Base-by-base conservation (phyloP, 257 asterid genomes). In the Linaria vulgaris region DNA sequence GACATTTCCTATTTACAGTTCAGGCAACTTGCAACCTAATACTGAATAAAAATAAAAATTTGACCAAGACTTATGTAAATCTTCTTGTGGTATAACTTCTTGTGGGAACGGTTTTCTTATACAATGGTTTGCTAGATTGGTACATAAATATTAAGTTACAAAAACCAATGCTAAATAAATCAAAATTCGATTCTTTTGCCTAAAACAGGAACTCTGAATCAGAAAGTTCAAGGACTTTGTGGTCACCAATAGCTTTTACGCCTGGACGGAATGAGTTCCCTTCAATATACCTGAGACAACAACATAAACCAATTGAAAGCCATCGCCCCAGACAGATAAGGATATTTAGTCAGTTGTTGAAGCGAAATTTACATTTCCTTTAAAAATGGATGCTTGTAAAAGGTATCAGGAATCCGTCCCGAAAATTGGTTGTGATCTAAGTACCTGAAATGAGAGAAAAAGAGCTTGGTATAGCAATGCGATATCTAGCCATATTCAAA, bases 401-500 rank as follows among this genome's bases (percentile, higher is more conserved):
- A 90, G 75, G 92, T 88, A 71, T 94, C 97, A 10, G 99, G 97
- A 24, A 90, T 90, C 68, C 96, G 81, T 47, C 97, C 99, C 2
- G 97, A 69, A 76, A 94, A 90, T 52, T 90, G 95, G 79, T 94
- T 94, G 79, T 94, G 97, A 74, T 90, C 99, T 81, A 94, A 76
- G 85, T 94, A 94, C 87, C 99, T 94, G 83, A 72, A 58, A 70
- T 70, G 54, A 52, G 45, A 48, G 21, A 59, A 38, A 56, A 38
- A 56, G 9, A n/a, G 24, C 6, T 23, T 56, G 37, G 30, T 44
- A 20, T n/a, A 20, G 47, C 24, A 45, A 56, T 8, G 25, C 1
- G 48, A 27, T 46, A 16, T 16, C 38, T 2, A 13, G 34, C 51
- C 41, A 13, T 24, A 22, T 38, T 16, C 70, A 38, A 4, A 17